Evolutionary conservation across 768 basidiomycete species (phyloP).

Genomic region (Auricularia auricula-judae): DNA sequence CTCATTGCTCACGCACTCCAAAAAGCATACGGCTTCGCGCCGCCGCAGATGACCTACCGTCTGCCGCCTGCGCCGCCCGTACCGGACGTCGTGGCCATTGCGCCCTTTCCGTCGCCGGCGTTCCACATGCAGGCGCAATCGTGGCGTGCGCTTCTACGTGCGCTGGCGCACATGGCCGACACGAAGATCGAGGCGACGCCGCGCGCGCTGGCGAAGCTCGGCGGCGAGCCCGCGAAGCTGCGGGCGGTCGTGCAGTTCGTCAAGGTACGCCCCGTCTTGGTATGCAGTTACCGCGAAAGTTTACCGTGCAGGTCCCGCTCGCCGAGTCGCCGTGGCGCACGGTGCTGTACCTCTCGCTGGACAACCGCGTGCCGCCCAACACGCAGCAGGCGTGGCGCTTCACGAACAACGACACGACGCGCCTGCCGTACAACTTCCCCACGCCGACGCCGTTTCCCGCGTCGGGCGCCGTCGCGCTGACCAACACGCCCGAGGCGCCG

Average conservation of each 20-base stretch:
- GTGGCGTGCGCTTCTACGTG: constrained; percentile 63
- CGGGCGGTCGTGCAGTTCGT: constrained; percentile 73
- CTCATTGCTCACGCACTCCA: neutral
- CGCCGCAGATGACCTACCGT: constrained; percentile 41
- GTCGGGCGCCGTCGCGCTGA: constrained; percentile 11
- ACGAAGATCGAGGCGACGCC: constrained; percentile 53
- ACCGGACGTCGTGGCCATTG: constrained; percentile 66
- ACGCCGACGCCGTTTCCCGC: constrained; percentile 50
- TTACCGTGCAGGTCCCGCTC: constrained; percentile 39
- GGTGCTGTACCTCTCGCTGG: constrained; percentile 67
- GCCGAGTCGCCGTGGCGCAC: constrained; percentile 56
- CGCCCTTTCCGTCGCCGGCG: constrained; percentile 54
- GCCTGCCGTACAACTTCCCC: constrained; percentile 40
- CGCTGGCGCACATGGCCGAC: constrained; percentile 63
- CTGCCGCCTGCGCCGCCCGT: constrained; percentile 42
- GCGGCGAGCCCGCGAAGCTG: constrained; percentile 25
- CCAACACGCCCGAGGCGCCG: neutral
- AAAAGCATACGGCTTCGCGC: constrained; percentile 56
- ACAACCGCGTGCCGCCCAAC: constrained; percentile 46
- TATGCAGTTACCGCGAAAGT: neutral
- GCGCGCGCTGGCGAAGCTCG: constrained; percentile 12
- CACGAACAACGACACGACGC: constrained; percentile 46
- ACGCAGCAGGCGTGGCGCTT: constrained; percentile 35
- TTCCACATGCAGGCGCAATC: constrained; percentile 56
- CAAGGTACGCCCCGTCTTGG: constrained; percentile 32